Evolutionary conservation across 2,329 filamentous ascomycete species (phyloP).

Genomic region (Trichophyton equinum): DNA sequence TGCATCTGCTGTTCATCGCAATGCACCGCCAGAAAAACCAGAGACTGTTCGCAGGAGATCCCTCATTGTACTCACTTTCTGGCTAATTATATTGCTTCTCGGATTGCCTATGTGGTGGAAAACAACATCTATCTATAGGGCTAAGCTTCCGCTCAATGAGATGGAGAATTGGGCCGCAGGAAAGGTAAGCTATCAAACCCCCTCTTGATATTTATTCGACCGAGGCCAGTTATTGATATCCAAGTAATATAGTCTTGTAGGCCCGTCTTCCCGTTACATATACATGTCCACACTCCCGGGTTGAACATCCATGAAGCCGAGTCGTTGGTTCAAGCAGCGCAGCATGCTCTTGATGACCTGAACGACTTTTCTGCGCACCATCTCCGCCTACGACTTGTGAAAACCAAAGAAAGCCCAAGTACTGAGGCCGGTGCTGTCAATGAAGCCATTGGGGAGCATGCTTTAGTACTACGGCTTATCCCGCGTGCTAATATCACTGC

Average conservation of each 20-base stretch:
- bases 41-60: conserved; percentile 57
- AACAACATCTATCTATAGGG: conserved; percentile 85
- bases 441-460: conserved; percentile 27
- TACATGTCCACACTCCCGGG: conserved; percentile 59
- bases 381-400: conserved; percentile 55
- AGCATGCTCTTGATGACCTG: conserved; percentile 73
- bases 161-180: conserved; percentile 92
- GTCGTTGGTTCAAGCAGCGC: conserved; percentile 64
- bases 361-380: conserved; percentile 80
- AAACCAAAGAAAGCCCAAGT: conserved; percentile 19
- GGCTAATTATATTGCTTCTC: conserved; percentile 69
- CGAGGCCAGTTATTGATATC: not conserved
- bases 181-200: conserved; percentile 46
- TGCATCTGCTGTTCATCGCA: not conserved
- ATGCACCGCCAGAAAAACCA: conserved; percentile 65
- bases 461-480: conserved; percentile 58
- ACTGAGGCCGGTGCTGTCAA: conserved; percentile 7
- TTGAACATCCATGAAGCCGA: conserved; percentile 56
- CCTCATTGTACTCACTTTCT: conserved; percentile 74
- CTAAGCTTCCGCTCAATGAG: conserved; percentile 63
- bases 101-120: conserved; percentile 93
- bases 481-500: conserved; percentile 38
- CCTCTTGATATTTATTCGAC: not conserved
- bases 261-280: conserved; percentile 74
- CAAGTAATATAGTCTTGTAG: conserved; percentile 55